Evolutionary conservation across 371 early-diverging fungal genomes (phyloP).

Genomic region (Fennellomyces sp.): DNA sequence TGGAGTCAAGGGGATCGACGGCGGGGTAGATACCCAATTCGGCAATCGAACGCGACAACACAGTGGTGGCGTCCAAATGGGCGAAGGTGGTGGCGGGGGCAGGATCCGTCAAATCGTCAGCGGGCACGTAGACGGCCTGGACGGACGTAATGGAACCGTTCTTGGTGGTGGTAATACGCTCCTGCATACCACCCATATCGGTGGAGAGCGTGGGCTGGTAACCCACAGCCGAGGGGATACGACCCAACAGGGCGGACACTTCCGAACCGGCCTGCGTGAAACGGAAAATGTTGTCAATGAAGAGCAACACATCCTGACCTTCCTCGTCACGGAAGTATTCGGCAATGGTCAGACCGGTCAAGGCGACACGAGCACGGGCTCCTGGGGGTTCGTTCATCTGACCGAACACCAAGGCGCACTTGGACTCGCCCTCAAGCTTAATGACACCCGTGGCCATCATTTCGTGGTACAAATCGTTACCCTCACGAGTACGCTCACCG

Average conservation of each 20-base stretch:
- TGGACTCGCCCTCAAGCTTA: slow-evolving; percentile 90
- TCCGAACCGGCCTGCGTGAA: slow-evolving; percentile 95
- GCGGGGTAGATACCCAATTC: slow-evolving; percentile 99
- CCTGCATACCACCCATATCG: slow-evolving; percentile 98
- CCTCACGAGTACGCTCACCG: slow-evolving; percentile 97
- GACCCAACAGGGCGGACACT: slow-evolving; percentile 97
- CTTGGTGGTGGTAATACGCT: slow-evolving; percentile 99
- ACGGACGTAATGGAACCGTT: slow-evolving; percentile 99
- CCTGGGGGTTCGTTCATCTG: slow-evolving; percentile 99
- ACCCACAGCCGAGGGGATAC: slow-evolving; percentile 99
- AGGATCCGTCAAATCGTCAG: slow-evolving; percentile 99
- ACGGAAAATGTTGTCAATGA: slow-evolving; percentile 99
- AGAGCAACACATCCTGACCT: slow-evolving; percentile 98
- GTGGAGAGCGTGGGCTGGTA: slow-evolving; percentile 98
- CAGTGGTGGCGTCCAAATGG: slow-evolving; percentile 99
- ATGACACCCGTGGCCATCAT: slow-evolving; percentile 95
- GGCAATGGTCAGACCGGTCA: slow-evolving; percentile 97
- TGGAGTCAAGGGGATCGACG: slow-evolving; percentile 98
- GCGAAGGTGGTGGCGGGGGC: slow-evolving; percentile 99
- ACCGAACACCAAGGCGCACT: slow-evolving; percentile 97
- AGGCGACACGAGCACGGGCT: slow-evolving; percentile 99
- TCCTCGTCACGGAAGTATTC: slow-evolving; percentile 99
- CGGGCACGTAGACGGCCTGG: slow-evolving; percentile 98
- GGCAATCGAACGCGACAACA: slow-evolving; percentile 97
- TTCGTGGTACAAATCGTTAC: slow-evolving; percentile 98